These are phyloP conservation scores for Scenedesmus sp. DNA, from an alignment of 163 green algal species.

Conservation along the genomic window DNA sequence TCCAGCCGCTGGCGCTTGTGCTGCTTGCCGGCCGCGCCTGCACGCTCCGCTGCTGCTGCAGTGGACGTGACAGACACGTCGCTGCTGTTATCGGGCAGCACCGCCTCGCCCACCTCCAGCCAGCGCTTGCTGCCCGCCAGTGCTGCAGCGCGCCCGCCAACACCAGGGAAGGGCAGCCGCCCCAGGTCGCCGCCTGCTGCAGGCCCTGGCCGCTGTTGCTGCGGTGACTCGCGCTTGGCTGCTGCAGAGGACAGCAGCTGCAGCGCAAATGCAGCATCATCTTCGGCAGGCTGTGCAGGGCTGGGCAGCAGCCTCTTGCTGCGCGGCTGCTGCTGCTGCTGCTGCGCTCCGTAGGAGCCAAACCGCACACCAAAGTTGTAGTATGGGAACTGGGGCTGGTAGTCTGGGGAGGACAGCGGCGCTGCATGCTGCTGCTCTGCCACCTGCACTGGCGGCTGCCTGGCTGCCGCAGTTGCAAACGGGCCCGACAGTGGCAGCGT, in stretches of 20 bases:
- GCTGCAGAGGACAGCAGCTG: constrained; percentile 9
- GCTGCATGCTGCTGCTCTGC: neutral
- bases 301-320: neutral
- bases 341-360: neutral
- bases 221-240: neutral
- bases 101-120: neutral
- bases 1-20: neutral
- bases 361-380: neutral
- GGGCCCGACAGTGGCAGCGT: neutral
- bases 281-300: neutral
- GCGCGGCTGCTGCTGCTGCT: neutral
- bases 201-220: constrained; percentile 14
- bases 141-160: neutral
- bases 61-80: neutral
- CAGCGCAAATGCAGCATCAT: constrained; percentile 7
- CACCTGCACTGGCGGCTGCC: neutral
- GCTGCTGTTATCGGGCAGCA: neutral
- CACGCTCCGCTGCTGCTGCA: neutral
- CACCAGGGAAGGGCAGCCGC: neutral
- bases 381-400: neutral
- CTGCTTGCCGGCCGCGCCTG: neutral
- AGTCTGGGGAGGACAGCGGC: neutral
- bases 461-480: neutral
- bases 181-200: neutral
- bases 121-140: neutral